A percentile compares a stretch with the other conserved stretches of the same genome.
phyloP scores from a whole-genome alignment of 2,329 filamentous ascomycete species.

The Pseudogymnoascus sp. region DNA sequence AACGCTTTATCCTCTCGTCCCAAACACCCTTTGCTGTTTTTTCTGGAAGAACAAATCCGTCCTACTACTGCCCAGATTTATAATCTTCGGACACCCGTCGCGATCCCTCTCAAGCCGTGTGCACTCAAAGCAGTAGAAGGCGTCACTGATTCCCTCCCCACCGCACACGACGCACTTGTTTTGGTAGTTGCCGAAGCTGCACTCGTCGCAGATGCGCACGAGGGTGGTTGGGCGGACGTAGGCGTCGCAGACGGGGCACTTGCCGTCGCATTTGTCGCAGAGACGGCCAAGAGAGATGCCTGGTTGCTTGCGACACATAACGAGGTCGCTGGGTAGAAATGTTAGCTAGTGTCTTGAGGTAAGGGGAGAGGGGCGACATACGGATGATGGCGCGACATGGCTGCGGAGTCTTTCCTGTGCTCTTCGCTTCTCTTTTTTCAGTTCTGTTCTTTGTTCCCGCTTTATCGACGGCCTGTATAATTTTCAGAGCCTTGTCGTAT shows the following conservation, averaged over 20 bases:
- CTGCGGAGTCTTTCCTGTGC: conserved; percentile 21
- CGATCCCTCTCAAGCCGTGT: conserved; percentile 93
- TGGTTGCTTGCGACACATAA: conserved; percentile 98
- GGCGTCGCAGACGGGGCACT: conserved; percentile 97
- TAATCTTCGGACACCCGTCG: conserved; percentile 98
- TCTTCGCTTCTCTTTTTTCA: neutral
- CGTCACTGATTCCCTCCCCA: conserved; percentile 94
- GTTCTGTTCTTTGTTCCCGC: neutral
- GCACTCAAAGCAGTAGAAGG: conserved; percentile 99
- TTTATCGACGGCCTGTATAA: neutral
- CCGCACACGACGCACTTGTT: conserved; percentile 99
- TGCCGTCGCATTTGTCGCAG: conserved; percentile 99
- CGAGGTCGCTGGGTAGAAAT: conserved; percentile 61
- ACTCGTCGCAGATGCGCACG: conserved; percentile 98
- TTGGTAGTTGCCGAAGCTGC: conserved; percentile 98
- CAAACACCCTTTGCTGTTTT: conserved; percentile 8
- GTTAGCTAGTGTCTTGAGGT: conserved; percentile 2
- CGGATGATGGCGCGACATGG: conserved; percentile 92
- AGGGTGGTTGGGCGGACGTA: conserved; percentile 97
- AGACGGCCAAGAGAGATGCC: conserved; percentile 97
- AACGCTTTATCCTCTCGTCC: neutral
- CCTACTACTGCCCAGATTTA: conserved; percentile 89
- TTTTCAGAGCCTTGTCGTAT: neutral
- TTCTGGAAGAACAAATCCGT: conserved; percentile 61
- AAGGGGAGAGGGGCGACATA: conserved; percentile 36